Evolutionary conservation across 805 yeast species (phyloP), one percentile per base, ranked within the genome.

Genomic region (Zygosaccharomyces siamensis): DNA sequence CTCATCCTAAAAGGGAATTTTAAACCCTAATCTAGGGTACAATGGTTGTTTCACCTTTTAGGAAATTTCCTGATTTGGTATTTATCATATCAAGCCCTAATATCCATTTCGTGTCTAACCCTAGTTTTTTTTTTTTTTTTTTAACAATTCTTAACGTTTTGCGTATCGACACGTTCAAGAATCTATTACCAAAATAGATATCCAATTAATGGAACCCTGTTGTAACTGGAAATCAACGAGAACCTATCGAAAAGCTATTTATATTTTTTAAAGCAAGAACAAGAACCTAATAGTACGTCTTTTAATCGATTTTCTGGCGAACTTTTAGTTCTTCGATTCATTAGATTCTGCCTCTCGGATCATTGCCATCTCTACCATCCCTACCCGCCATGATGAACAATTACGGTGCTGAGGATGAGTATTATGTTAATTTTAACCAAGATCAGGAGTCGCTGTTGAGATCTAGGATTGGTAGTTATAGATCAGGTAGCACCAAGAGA

Each of bases 371-470:
- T 14, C 20, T 2, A 33, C 21, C 37, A 10, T 21, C 21, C 23
- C 20, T 16, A 10, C 21, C 21, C 27, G 20, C 10, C 36, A 28
- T 20, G 4, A 47, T 44, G 50, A 30, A 46, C 18, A 47, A 26
- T 31, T 32, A 47, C 43, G 30, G 41, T 10, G 41, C 44, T 37
- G 45, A 48, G 31, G 55, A 58, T 32, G 61, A 58, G 16, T 56
- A 56, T 43, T 54, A 49, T 36, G 42, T 51, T 18, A 45, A 44
- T 14, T 46, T 48, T 46, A 40, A 50, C 33, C 51, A 59, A 53
- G 47, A 54, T 48, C 63, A 67, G 45, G 73, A 70, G 47, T 64
- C 72, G 6, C 59, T 70, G 12, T 55, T 71, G 32, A 65, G 61
- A 6, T 48, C 62, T 1, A 53, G 64, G 38, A 51, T 45, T 18